Percentiles rank a stretch among this genome's conserved stretches.
phyloP scores from a whole-genome alignment of 78 protist genomes.

The Dictyostelium capitatum region DNA sequence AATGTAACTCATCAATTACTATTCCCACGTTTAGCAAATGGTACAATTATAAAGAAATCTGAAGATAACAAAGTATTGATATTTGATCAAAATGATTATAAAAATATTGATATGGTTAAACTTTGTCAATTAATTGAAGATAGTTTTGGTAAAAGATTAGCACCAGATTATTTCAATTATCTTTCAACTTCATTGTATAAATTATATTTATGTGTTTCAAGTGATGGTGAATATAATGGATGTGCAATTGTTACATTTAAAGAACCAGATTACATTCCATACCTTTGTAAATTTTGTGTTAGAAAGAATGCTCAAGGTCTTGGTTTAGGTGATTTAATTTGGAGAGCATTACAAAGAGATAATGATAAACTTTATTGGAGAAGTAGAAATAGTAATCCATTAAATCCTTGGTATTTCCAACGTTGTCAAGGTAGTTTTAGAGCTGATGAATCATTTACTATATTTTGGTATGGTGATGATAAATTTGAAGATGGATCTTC shows the following conservation, averaged over 20 bases:
- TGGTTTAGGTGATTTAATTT: constrained; percentile 66
- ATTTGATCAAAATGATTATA: neutral
- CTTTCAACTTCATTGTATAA: constrained; percentile 17
- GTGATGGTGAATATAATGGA: constrained; percentile 41
- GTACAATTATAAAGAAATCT: constrained; percentile 42
- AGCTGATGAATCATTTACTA: constrained; percentile 53
- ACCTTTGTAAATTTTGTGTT: constrained; percentile 70
- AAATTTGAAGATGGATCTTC: constrained; percentile 67
- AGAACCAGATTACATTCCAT: constrained; percentile 59
- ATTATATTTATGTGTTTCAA: constrained; percentile 37
- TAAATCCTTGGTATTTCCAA: constrained; percentile 69
- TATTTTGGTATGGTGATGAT: constrained; percentile 77
- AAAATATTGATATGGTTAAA: constrained; percentile 5
- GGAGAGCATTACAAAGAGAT: constrained; percentile 68
- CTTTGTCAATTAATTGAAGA: constrained; percentile 31
- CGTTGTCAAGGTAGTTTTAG: constrained; percentile 72
- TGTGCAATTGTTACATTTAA: constrained; percentile 63
- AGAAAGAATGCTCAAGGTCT: constrained; percentile 62
- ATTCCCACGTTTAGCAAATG: constrained; percentile 67
- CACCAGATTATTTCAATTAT: constrained; percentile 49
- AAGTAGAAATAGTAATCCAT: constrained; percentile 50
- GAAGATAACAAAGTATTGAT: constrained; percentile 44
- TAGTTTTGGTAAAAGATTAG: constrained; percentile 30
- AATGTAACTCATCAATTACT: constrained; percentile 44
- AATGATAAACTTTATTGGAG: constrained; percentile 66